Percentiles rank a stretch among this genome's conserved stretches.
Evolutionary conservation across 345 rosid genomes (phyloP).

Genomic region (Gossypium sturtianum): DNA sequence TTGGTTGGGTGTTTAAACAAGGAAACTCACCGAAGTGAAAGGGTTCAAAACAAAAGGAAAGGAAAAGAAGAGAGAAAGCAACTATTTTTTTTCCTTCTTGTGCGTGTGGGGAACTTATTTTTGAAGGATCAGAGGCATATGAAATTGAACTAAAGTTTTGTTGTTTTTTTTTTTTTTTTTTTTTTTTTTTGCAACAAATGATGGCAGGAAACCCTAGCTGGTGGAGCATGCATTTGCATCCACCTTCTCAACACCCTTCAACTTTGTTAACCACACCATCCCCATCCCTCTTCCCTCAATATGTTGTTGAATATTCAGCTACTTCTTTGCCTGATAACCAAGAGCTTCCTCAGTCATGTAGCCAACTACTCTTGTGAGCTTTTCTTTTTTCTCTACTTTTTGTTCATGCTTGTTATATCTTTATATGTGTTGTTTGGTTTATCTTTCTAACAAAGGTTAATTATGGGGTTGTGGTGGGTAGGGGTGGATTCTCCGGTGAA

Average conservation of each 20-base stretch:
- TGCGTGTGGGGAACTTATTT: slow-evolving; percentile 4
- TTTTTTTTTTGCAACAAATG: slow-evolving; percentile 28
- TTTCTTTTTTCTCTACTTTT: neutral
- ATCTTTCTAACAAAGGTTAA: neutral
- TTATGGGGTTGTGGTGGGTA: slow-evolving; percentile 7
- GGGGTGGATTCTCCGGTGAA: slow-evolving; percentile 34
- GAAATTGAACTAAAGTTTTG: neutral
- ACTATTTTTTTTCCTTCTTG: slow-evolving; percentile 10
- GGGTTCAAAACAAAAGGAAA: slow-evolving; percentile 25
- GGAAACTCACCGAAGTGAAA: slow-evolving; percentile 35
- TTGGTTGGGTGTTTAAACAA: slow-evolving; percentile 40
- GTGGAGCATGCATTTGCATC: slow-evolving; percentile 64
- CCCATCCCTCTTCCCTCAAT: slow-evolving; percentile 31
- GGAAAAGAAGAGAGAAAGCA: slow-evolving; percentile 16
- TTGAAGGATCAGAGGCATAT: slow-evolving; percentile 1
- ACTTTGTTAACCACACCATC: slow-evolving; percentile 25
- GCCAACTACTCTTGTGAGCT: slow-evolving; percentile 49
- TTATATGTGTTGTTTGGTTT: neutral
- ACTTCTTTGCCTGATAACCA: slow-evolving; percentile 29
- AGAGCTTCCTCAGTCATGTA: slow-evolving; percentile 56
- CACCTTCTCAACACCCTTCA: slow-evolving; percentile 39
- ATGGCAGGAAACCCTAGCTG: slow-evolving; percentile 74
- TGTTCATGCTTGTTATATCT: neutral
- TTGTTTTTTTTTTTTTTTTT: neutral
- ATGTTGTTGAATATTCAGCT: slow-evolving; percentile 39